Evolutionary conservation across 179 eudicot species (phyloP), one percentile per base, ranked within the genome.

Genomic region (Actinidia polygama): DNA sequence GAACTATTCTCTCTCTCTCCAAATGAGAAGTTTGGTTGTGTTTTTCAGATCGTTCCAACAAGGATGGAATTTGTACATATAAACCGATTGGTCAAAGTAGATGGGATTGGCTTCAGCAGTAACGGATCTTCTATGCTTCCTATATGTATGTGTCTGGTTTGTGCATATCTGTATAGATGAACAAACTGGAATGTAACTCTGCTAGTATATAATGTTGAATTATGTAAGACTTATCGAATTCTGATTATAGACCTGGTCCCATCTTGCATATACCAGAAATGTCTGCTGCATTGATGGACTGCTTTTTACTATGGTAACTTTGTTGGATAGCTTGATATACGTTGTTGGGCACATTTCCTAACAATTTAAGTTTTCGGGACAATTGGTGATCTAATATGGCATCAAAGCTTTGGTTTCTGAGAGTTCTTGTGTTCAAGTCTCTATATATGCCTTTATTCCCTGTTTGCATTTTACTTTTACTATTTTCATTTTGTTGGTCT

Each of bases 51-150:
- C 14, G 6, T 58, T 77, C 72, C 67, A 47, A n/a, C 58, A 61
- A 50, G 49, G 62, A 61, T 69, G 75, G 70, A 77, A 82, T 51
- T 75, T 84, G 89, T 86, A 84, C 73, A 86, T 81, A 84, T 44
- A 79, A 82, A 40, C 50, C 73, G 49, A 84, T 77, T 79, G 44
- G 76, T 46, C 50, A 44, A 67, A 51, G 59, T 55, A 0, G 30
- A 16, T 7, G 75, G 53, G 74, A 40, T 58, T 36, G 58, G 75
- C 15, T 68, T 40, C 77, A 73, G 16, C 66, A 23, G 62, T 55
- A 51, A 81, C 71, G 49, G 55, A 63, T 73, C 46, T 26, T 55
- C 40, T 23, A 49, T 44, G 12, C 50, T 49, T 15, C 18, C 16
- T 21, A 2, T 77, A 47, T 78, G 84, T 85, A 70, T 82, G 59